Conservation (phyloP, 176 grass and related monocot species). For the Musa troglodytarum region DNA sequence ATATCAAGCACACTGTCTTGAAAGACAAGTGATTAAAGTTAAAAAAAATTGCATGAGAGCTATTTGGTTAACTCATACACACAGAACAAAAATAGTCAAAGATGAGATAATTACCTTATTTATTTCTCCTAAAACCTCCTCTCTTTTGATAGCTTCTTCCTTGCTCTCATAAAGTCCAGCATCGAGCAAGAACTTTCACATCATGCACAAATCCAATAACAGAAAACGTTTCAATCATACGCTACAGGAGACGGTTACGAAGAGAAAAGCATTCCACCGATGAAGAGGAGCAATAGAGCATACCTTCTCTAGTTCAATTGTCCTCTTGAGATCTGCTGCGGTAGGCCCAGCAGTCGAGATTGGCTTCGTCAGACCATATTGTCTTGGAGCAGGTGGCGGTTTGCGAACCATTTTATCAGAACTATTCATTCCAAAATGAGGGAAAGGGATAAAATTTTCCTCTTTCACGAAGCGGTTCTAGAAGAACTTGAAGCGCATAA, state of each 20-base stretch:
- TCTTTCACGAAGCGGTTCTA: too few relatives aligned
- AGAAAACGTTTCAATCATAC: background rate
- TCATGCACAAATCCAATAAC: background rate
- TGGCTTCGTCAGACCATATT: slow-evolving; percentile 64
- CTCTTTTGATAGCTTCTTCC: slow-evolving; percentile 52
- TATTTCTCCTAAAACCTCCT: slow-evolving; percentile 63
- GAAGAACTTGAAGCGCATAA: too few relatives aligned
- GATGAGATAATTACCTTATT: slow-evolving; percentile 36
- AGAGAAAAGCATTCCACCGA: background rate
- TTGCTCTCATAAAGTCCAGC: slow-evolving; percentile 51
- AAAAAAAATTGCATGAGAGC: background rate
- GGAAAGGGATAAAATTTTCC: background rate
- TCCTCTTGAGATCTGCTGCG: slow-evolving; percentile 52
- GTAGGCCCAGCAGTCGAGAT: slow-evolving; percentile 51
- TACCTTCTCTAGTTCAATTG: slow-evolving; percentile 56
- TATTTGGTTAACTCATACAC: background rate
- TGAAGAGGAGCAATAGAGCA: background rate
- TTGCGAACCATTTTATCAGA: slow-evolving; percentile 19
- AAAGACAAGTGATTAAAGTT: too few relatives aligned
- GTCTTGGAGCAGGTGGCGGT: slow-evolving; percentile 25
- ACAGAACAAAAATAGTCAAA: background rate
- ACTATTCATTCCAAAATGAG: slow-evolving; percentile 25
- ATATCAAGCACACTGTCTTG: too few relatives aligned
- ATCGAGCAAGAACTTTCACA: slow-evolving; percentile 56
- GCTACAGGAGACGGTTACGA: background rate